Base-by-base conservation (phyloP, 2,329 filamentous ascomycete species). In the Chrysosporium queenslandicum region DNA sequence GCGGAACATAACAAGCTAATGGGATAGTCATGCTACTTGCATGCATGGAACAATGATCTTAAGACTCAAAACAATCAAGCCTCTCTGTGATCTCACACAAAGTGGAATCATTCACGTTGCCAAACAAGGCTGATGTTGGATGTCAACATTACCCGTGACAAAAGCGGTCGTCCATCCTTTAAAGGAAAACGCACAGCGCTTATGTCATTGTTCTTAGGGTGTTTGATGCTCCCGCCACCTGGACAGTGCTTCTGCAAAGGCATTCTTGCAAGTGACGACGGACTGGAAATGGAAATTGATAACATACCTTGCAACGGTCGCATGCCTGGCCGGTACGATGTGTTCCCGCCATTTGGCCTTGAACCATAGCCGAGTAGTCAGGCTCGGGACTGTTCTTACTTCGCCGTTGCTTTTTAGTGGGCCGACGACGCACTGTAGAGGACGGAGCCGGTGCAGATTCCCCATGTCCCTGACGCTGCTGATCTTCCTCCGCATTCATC, bases 291-390 rank as follows among this genome's bases (percentile, higher is more conserved):
- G 32, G 25, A 12, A 36, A 32, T 41, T 16, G 45, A 8, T 30
- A 16, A 53, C 58, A 55, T 57, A 64, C 63, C 56, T 61, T 63
- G 55, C 63, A 66, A 30, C 59, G 57, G 53, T 64, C 61, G 58
- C 63, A 66, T 16, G 63, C 61, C 32, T 63, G 58, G n/a, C 48
- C 56, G 11, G 59, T 58, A 12, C 59, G 55, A 12, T 55, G 56
- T 9, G 52, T 54, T 2, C 46, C 20, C n/a, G 55, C 48, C 55
- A 60, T 50, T n/a, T 60, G 55, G 3, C 48, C 43, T 29, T 57
- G 58, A 3, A 61, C 54, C 25, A 52, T 54, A 7, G 46, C 58
- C 2, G 60, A 61, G 46, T 60, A 61, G 51, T 64, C 58, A 27
- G 54, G 60, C 43, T 61, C 60, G 1, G 60, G 58, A 8, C 58